Base-by-base conservation (phyloP, 1,284 basidiomycete genomes). In the Malassezia brasiliensis region DNA sequence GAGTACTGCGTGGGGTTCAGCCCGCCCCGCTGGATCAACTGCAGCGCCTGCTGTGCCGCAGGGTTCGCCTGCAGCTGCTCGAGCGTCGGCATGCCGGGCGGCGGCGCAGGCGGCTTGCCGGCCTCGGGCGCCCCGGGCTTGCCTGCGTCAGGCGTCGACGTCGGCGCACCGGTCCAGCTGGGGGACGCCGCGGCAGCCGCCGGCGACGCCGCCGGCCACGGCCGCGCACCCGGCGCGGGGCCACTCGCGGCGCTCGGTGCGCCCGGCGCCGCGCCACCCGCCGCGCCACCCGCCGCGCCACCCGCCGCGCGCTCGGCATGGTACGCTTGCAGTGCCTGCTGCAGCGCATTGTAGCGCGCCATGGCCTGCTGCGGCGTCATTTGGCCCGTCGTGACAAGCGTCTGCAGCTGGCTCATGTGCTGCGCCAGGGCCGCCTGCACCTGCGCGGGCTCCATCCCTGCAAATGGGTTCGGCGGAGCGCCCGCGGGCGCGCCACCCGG, bases 341-440 rank as follows among this genome's bases (percentile, higher is more conserved):
- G 66, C 53, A 65, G 64, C 15, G 66, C 64, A 14, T 63, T 44
- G 37, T 66, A 68, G 6, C 64, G 65, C 30, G 64, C 63, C 8
- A 61, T 61, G 6, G 68, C 68, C 50, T 69, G 63, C 52, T 70
- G 65, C 17, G 64, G 64, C 25, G 66, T 61, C 52, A 70, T 66
- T 19, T 64, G 63, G 15, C 63, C 65, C 2, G 60, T 40, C 2
- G 60, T 38, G 5, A 69, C 65, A 10, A 68, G 54, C 3, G 59
- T 56, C 50, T 68, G 66, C 20, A 69, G 50, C 47, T 67, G 66
- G 14, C 56, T 47, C 63, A 68, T 62, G 45, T 69, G 68, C 50
- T 64, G 60, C 10, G 63, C 61, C 32, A 60, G 32, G 3, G 50
- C 51, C 22, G 44, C 41, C 35, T 56, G 53, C 22, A 62, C 37